Evolutionary conservation across 192 early-diverging fungal genomes (phyloP), one percentile per base, ranked within the genome.

Genomic region (Radiomyces spectabilis): DNA sequence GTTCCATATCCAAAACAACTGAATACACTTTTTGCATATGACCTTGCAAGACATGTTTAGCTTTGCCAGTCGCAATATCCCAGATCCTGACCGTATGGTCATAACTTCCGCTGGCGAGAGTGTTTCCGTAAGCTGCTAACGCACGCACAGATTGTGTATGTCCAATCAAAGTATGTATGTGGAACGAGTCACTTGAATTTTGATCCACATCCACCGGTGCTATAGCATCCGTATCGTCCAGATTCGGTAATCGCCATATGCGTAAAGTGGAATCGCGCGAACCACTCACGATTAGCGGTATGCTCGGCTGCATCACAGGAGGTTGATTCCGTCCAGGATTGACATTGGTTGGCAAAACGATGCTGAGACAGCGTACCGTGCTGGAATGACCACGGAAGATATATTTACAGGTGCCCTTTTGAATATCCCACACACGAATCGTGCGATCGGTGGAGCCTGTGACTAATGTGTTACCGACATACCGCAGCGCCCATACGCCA

Each of bases 401-500:
- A 54, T 99, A 94, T 7, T 92, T 96, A 65, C 93, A 97, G 22
- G 63, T 51, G 1, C 93, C 93, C 9, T 83, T 79, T 25, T 91
- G 86, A 71, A 97, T 85, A 59, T 99, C 92, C 96, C 96, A 99
- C 1, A 97, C 91, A 5, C 96, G 78, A 27, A 99, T 92, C 3
- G 89, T 89, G n/a, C 95, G 74, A 68, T 99, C 96, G 2, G 95
- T 97, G 21, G 91, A 93, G 22, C 96, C 96, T 47, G 87, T 89
- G 12, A 99, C 92, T 0, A 99, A 76, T 0, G 89, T 89, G 38
- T 85, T 77, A 27, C 88, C 86, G 31, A 85, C 83, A 48, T 95
- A 94, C 54, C 94, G 87, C 30, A 99, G 69, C 18, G 95, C 94
- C 96, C 96, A 99, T 16, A 99, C 94, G 50, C 96, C 96, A 30